phyloP scores from a whole-genome alignment of 768 basidiomycete species.

The Termitomyces sp. region DNA sequence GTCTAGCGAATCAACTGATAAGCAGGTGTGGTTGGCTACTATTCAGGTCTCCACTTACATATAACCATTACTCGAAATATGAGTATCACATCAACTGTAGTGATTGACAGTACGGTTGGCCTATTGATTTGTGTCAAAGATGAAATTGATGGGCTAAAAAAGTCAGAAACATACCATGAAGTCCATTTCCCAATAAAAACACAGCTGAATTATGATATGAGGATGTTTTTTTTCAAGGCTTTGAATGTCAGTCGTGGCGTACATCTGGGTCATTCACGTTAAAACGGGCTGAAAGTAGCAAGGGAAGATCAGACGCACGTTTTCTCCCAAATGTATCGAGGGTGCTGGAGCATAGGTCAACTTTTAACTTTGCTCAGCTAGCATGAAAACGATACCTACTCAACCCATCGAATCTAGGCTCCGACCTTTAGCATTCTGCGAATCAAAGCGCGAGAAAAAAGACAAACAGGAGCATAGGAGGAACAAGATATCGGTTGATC shows the following conservation, averaged over 20 bases:
- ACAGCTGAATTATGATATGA: background rate
- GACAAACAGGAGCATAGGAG: conserved; percentile 1
- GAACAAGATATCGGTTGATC: conserved; percentile 1
- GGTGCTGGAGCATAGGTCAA: background rate
- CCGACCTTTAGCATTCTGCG: background rate
- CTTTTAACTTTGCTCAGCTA: background rate
- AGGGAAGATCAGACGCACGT: background rate
- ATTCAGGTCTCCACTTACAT: background rate
- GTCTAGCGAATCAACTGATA: background rate
- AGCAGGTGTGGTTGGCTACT: background rate
- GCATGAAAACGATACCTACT: background rate
- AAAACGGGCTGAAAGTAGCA: background rate
- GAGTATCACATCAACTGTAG: conserved; percentile 1
- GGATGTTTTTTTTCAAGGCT: background rate
- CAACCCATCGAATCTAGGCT: background rate
- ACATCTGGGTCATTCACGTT: background rate
- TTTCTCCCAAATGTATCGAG: background rate
- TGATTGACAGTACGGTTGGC: background rate
- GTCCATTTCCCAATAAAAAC: background rate
- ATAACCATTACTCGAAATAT: background rate
- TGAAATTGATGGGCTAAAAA: background rate
- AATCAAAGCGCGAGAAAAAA: background rate
- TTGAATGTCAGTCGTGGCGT: background rate
- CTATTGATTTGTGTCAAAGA: background rate
- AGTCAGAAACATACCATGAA: background rate